These are phyloP conservation scores for Cutaneotrichosporon cyanovorans DNA, from an alignment of 1,284 basidiomycete genomes.

Conservation along the genomic window DNA sequence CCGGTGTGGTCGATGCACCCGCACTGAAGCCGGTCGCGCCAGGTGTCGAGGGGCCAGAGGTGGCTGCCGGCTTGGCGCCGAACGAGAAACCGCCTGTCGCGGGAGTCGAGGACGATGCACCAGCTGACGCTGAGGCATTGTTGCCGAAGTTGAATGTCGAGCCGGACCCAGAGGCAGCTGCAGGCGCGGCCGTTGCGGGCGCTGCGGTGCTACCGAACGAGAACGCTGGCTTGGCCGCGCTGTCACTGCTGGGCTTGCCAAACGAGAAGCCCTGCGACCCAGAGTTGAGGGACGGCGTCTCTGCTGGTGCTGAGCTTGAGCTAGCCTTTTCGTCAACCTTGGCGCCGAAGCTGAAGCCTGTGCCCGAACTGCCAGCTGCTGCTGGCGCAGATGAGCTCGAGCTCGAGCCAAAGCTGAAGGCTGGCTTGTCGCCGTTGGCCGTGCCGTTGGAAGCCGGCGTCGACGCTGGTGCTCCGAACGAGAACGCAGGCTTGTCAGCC, in stretches of 20 bases:
- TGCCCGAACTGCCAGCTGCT: neutral
- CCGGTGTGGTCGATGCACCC: no score
- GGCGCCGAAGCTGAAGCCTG: conserved; percentile 1
- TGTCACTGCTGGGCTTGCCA: neutral
- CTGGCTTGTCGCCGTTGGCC: conserved; percentile 1
- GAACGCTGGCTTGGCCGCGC: conserved; percentile 1
- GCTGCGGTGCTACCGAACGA: conserved; percentile 1
- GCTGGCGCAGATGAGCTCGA: neutral
- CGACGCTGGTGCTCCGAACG: neutral
- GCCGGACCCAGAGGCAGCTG: conserved; percentile 11
- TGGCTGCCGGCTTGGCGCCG: no score
- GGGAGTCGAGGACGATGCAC: neutral
- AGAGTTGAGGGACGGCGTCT: no score
- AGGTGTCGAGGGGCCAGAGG: neutral
- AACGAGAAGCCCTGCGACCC: no score
- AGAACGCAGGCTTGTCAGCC: conserved; percentile 1
- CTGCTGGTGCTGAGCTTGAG: no score
- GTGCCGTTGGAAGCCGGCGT: neutral
- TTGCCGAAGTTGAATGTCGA: conserved; percentile 1
- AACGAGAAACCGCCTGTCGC: no score
- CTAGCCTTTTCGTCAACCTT: no score
- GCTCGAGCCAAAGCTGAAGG: conserved; percentile 17
- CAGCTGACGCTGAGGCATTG: neutral
- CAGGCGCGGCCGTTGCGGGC: neutral
- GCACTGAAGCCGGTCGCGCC: no score